Evolutionary conservation across 106 monocot genomes (phyloP), one percentile per base, ranked within the genome.

Genomic region (Apostasia shenzhenica): DNA sequence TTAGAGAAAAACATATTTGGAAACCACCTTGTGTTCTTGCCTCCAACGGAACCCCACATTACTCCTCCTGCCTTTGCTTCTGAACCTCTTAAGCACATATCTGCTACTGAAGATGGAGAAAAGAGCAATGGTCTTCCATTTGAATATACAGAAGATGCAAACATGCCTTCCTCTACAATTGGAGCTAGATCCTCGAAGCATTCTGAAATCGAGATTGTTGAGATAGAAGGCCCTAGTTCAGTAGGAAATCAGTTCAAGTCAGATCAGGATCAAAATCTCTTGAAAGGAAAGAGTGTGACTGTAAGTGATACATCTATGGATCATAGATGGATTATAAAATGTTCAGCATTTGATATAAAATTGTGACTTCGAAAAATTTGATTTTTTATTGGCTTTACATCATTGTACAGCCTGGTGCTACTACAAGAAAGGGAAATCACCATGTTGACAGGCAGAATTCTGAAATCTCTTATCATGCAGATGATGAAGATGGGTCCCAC

Each of bases 1-100:
- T 55, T 87, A 77, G 92, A 92, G 70, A 92, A 89, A 80, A 89
- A 89, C 63, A 66, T 97, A 61, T 89, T 97, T 83, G 97, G 97
- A 79, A 89, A 87, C 73, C 88, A 91, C 41, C 37, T 85, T 26
- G 92, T 97, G 59, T 77, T 92, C 55, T 79, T 92, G 64, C 82
- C 88, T 66, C 53, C 72, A 73, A 76, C 45, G 6, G 97, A 92
- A 41, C 46, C 74, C 45, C 91, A 71, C 63, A 54, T 26, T 64
- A 80, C 85, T 67, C 89, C 94, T 68, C 95, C 86, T 72, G 89
- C 95, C 41, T 95, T 95, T 80, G 83, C 88, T 73, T 86, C 91
- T 73, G 88, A 88, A 55, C 95, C 95, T 61, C 77, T 95, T 69
- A 54, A 73, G 11, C 83, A 57, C 39, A 54, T 88, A 70, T 66